Evolutionary conservation across 176 grass and related monocot species (phyloP).

Genomic region (Hordeum vulgare): MorexV3_pseudomolecules_assembly NC_058522.1:585454261-585454760

Average conservation of each 20-base stretch:
- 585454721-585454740: not conserved
- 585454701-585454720: not conserved
- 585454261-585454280: not conserved
- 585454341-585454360: not conserved
- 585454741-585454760: not conserved
- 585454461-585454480: no score
- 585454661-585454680: not conserved
- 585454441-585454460: not conserved
- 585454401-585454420: not conserved
- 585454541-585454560: no score
- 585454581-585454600: no score
- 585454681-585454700: not conserved
- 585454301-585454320: not conserved
- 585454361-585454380: not conserved
- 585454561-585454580: no score
- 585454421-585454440: not conserved
- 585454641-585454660: not conserved
- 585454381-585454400: not conserved
- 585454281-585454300: not conserved
- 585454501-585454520: slow-evolving; percentile 3
- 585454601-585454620: no score
- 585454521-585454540: not conserved
- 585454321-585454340: not conserved
- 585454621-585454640: not conserved
- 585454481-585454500: not conserved